Evolutionary conservation across 805 yeast genomes (phyloP), one percentile per base, ranked within the genome.

Genomic region (Priceomyces haplophilus): DNA sequence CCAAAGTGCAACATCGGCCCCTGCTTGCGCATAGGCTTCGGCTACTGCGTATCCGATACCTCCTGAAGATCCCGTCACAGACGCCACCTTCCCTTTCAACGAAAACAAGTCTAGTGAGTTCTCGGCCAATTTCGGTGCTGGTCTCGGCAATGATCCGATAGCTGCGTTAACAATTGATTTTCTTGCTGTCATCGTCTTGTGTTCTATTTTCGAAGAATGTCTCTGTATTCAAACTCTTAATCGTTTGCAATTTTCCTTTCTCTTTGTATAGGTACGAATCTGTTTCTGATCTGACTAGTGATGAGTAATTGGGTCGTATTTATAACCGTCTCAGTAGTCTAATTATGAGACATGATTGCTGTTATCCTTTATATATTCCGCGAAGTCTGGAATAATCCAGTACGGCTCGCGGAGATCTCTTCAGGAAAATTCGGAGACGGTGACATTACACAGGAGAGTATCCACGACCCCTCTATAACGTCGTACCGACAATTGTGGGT

Each of bases 11-110:
- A 88, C 78, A 48, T 84, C 84, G 7, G 95, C 95, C 40, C 96
- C 96, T 3, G 91, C 91, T 65, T 86, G 91, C 38, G 89, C 85
- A 55, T 72, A 86, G 2, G 88, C 90, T 61, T 80, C 85, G 34
- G 95, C 95, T 27, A 85, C 85, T 3, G 86, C 87, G 52, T 63
- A 77, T 12, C 96, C 96, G 50, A 88, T 87, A 25, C 96, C 96
- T 36, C 84, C 73, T 13, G 90, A 82, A 10, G 88, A 85, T 36
- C 96, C 96, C n/a, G 95, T 85, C 45, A 88, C 78, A 3, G 86
- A 79, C 20, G 95, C 93, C 11, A 82, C 83, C 64, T 85, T 87
- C 20, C 93, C 95, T 65, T 82, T 83, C 46, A 88, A 73, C 3
- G 88, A 82, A 64, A 88, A 86, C 50, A 85, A 69, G 48, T 84